These are phyloP conservation scores for Hippophae rhamnoides DNA, from an alignment of 306 rosid genomes.

Conservation along the genomic window DNA sequence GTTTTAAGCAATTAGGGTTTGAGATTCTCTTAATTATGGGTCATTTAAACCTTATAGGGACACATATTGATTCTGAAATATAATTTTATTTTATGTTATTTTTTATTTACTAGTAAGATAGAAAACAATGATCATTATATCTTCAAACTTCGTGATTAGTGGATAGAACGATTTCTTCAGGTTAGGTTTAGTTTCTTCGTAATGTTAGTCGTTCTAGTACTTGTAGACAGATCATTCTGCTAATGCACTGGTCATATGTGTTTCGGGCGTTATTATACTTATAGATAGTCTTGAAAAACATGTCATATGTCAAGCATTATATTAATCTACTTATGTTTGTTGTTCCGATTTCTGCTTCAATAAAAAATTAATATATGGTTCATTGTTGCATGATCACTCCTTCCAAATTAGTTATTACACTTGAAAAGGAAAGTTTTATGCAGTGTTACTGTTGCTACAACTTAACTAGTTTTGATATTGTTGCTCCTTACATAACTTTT, in stretches of 20 bases:
- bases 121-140: too few relatives aligned
- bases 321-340: too few relatives aligned
- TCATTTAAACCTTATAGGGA: not conserved
- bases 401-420: not conserved
- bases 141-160: too few relatives aligned
- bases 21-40: not conserved
- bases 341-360: not conserved
- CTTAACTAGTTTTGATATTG: not conserved
- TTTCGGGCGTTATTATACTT: not conserved
- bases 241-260: too few relatives aligned
- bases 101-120: too few relatives aligned
- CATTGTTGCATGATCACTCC: not conserved
- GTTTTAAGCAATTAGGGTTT: not conserved
- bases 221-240: too few relatives aligned
- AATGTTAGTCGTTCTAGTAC: too few relatives aligned
- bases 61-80: too few relatives aligned
- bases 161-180: not conserved
- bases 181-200: not conserved
- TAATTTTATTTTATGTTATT: too few relatives aligned
- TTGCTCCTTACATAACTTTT: not conserved
- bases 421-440: not conserved
- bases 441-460: not conserved
- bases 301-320: too few relatives aligned
- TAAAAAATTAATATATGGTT: not conserved
- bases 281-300: not conserved